These are phyloP conservation scores for Dacryopinax primogenitus DNA, from an alignment of 768 basidiomycete species.

Conservation along the genomic window DNA sequence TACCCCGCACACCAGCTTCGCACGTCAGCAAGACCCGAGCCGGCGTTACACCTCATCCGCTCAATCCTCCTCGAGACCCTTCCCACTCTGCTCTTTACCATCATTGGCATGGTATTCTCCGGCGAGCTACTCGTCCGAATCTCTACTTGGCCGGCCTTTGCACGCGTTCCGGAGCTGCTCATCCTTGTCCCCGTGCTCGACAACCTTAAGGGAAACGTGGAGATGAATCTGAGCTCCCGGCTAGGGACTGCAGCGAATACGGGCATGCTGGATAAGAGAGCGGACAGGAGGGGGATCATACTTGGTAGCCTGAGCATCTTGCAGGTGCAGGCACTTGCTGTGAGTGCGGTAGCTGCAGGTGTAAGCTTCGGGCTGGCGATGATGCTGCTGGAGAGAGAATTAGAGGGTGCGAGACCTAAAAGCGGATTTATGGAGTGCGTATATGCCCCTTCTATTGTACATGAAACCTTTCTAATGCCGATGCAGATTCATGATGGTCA, in stretches of 20 bases:
- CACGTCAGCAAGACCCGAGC: neutral
- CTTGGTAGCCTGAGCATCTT: conserved; percentile 72
- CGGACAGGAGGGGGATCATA: conserved; percentile 49
- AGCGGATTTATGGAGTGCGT: conserved; percentile 6
- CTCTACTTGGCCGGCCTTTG: conserved; percentile 83
- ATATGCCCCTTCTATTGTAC: neutral
- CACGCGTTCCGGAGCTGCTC: conserved; percentile 82
- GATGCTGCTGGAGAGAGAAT: neutral
- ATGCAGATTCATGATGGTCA: conserved; percentile 60
- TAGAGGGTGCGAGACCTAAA: neutral
- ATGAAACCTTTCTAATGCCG: neutral
- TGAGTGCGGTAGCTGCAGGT: conserved; percentile 74
- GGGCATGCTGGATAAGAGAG: conserved; percentile 70
- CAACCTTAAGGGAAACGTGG: conserved; percentile 92
- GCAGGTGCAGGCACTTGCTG: conserved; percentile 84
- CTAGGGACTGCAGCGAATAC: conserved; percentile 86
- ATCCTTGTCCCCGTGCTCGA: conserved; percentile 93
- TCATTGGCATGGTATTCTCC: conserved; percentile 74
- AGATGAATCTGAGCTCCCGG: conserved; percentile 95
- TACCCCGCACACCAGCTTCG: neutral
- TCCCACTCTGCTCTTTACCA: conserved; percentile 73
- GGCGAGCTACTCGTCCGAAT: conserved; percentile 81
- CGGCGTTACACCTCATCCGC: neutral
- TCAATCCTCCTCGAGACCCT: conserved; percentile 44
- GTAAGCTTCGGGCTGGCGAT: conserved; percentile 62